Conservation (phyloP, 73 alveolate genomes). For the Tetrahymena thermophila region DNA sequence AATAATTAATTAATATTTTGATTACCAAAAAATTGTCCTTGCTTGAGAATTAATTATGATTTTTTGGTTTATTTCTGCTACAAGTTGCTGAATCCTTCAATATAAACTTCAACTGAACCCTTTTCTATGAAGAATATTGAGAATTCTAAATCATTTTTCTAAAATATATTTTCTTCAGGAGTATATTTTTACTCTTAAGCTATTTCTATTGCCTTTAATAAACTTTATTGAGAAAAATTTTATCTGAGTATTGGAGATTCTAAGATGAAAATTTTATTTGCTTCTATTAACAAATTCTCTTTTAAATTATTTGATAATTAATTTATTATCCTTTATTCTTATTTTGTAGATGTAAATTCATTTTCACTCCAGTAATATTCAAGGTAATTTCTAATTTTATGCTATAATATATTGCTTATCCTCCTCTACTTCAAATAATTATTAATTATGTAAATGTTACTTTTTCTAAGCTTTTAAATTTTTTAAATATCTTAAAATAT, state of each 20-base stretch:
- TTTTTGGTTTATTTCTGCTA: not conserved
- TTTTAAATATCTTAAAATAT: constrained; percentile 1
- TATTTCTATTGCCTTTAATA: not conserved
- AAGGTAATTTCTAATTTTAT: constrained; percentile 4
- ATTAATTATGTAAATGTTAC: not conserved
- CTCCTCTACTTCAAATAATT: constrained; percentile 3
- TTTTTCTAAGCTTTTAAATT: not conserved
- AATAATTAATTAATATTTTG: not conserved
- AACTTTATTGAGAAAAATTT: not conserved
- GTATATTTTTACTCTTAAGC: not conserved
- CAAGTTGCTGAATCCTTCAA: not conserved
- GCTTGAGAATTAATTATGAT: not conserved
- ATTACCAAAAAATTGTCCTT: not conserved
- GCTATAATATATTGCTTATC: not conserved
- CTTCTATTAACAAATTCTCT: not conserved
- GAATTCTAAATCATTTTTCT: not conserved
- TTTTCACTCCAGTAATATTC: not conserved
- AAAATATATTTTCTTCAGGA: not conserved
- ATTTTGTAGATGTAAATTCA: not conserved
- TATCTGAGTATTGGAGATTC: not conserved
- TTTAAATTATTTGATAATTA: not conserved
- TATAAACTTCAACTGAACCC: not conserved
- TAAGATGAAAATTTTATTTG: not conserved
- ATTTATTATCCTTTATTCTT: not conserved
- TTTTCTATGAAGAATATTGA: not conserved